Evolutionary conservation across 2,329 filamentous ascomycete genomes (phyloP).

Genomic region (Pestalotiopsis sp.): DNA sequence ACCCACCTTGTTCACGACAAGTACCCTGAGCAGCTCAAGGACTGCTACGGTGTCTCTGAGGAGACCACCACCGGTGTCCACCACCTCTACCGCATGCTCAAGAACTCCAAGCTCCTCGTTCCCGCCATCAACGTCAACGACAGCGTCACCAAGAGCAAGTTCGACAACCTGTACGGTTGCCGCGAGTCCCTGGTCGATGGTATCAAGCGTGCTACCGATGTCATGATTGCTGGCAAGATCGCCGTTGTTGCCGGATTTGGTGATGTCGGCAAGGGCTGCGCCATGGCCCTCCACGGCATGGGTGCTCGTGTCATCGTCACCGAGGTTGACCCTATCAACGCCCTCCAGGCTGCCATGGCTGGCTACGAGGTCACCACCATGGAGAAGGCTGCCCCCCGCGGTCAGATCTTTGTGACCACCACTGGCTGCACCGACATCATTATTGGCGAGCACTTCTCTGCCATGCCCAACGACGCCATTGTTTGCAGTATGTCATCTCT

Average conservation of each 20-base stretch:
- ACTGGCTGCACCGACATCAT: slow-evolving; percentile 99
- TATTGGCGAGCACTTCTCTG: slow-evolving; percentile 87
- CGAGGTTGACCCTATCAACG: slow-evolving; percentile 99
- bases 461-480: slow-evolving; percentile 96
- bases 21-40: slow-evolving; percentile 98
- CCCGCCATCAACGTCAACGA: slow-evolving; percentile 99
- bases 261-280: slow-evolving; percentile 99
- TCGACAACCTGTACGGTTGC: slow-evolving; percentile 99
- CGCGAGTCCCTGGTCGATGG: slow-evolving; percentile 97
- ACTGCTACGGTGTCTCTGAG: slow-evolving; percentile 97
- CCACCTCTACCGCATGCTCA: slow-evolving; percentile 98
- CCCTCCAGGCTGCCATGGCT: slow-evolving; percentile 96
- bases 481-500: slow-evolving; percentile 76
- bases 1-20: slow-evolving; percentile 96
- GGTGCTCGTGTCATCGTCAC: slow-evolving; percentile 95
- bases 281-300: slow-evolving; percentile 94
- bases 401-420: slow-evolving; percentile 99
- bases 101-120: slow-evolving; percentile 84
- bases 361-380: slow-evolving; percentile 97
- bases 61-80: slow-evolving; percentile 99
- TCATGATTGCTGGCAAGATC: slow-evolving; percentile 99
- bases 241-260: slow-evolving; percentile 97
- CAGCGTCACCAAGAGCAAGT: slow-evolving; percentile 99
- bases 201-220: slow-evolving; percentile 99
- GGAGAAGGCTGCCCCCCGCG: slow-evolving; percentile 87